Evolutionary conservation across 371 early-diverging fungal genomes (phyloP), one percentile per base, ranked within the genome.

Genomic region (Cokeromyces recurvatus): DNA sequence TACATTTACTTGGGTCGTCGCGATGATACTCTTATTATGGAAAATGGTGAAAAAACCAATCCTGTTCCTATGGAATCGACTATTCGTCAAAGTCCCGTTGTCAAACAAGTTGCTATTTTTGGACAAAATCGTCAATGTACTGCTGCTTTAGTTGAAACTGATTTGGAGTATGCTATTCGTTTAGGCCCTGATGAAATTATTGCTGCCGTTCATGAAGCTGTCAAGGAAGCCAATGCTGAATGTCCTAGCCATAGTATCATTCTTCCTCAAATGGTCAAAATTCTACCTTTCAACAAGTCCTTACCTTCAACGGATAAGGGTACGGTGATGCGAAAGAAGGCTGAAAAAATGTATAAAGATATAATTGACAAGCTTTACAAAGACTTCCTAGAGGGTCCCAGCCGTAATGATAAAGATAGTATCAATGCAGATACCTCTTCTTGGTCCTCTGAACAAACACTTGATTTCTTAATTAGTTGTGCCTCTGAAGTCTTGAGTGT

Each of bases 41-140:
- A 61, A 22, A 72, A 72, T 32, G 72, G 74, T 10, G 74, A 74
- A 44, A 74, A 74, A 45, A 67, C 68, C 4, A 69, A 67, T 23
- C 74, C 74, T n/a, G 17, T 63, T 3, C 64, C 67, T 11, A 64
- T 69, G 57, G 74, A 74, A 48, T 38, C 39, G 2, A 25, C 51
- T 2, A 57, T 74, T 14, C 50, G 55, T 25, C 46, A 44, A 11
- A 32, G 35, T 5, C 53, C 51, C 8, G 20, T 69, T 8, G 47
- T 74, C 9, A 39, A 50, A 1, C 46, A 58, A 14, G 57, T 46
- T 17, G 54, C 54, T 12, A 61, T 74, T 14, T 11, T 69, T 19
- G 74, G 68, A 9, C 54, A 57, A 20, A 43, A 44, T 12, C 57
- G 64, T n/a, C 63, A 59, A 32, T 67, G 63, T 22, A 65, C 70